A percentile compares a stretch with the other conserved stretches of the same genome.
These are phyloP conservation scores for Fonsecaea multimorphosa DNA, from an alignment of 2,329 filamentous ascomycete genomes.

Conservation along the genomic window DNA sequence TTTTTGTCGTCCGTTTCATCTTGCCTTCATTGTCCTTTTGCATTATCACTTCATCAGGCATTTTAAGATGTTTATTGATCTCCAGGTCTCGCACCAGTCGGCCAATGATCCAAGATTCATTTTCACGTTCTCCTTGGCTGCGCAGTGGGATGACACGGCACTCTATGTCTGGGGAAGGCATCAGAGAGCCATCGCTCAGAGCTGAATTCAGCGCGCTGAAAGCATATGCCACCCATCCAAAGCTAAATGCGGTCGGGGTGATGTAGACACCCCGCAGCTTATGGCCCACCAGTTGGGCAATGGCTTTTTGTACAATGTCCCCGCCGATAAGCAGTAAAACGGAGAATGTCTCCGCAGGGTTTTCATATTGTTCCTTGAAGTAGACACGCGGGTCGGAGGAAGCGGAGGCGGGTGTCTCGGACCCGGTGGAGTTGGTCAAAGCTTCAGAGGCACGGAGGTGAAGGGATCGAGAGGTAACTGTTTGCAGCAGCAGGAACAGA, in stretches of 20 bases:
- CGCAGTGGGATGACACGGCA: slow-evolving; percentile 46
- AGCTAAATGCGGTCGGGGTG: slow-evolving; percentile 48
- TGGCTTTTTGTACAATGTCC: slow-evolving; percentile 46
- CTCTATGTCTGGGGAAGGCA: slow-evolving; percentile 45
- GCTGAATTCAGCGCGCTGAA: slow-evolving; percentile 41
- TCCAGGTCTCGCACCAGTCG: slow-evolving; percentile 53
- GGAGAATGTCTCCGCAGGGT: slow-evolving; percentile 31
- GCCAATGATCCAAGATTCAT: slow-evolving; percentile 53
- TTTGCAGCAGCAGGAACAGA: not conserved
- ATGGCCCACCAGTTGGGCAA: slow-evolving; percentile 42
- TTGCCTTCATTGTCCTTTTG: slow-evolving; percentile 11
- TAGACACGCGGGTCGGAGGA: not conserved
- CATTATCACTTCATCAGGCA: slow-evolving; percentile 13
- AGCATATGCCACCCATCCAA: slow-evolving; percentile 49
- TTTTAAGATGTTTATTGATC: slow-evolving; percentile 23
- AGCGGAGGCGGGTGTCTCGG: not conserved
- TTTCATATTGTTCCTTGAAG: slow-evolving; percentile 6
- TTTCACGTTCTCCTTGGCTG: slow-evolving; percentile 47
- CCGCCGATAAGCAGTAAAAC: slow-evolving; percentile 48
- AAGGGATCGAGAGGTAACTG: not conserved
- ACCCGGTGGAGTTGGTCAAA: not conserved
- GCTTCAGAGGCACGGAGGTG: not conserved
- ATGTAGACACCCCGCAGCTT: not conserved
- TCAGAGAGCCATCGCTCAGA: slow-evolving; percentile 45
- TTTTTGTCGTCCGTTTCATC: slow-evolving; percentile 21